A percentile compares a stretch with the other conserved stretches of the same genome.
phyloP scores from a whole-genome alignment of 192 early-diverging fungal genomes.

The Funneliformis geosporum region DNA sequence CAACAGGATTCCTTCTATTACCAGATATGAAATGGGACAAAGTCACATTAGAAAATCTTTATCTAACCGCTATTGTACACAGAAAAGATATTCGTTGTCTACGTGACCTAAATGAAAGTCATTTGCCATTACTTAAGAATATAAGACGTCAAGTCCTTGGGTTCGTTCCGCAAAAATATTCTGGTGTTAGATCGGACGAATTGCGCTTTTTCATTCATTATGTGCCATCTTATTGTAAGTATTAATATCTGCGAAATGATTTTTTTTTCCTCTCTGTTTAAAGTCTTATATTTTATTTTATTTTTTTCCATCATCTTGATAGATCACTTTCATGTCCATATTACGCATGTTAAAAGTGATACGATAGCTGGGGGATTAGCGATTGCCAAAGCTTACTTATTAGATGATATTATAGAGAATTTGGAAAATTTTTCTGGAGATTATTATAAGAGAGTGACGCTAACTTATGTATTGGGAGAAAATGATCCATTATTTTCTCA shows the following conservation, averaged over 20 bases:
- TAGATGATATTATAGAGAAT: constrained; percentile 71
- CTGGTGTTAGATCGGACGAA: constrained; percentile 55
- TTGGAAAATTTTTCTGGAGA: constrained; percentile 59
- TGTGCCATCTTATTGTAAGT: constrained; percentile 76
- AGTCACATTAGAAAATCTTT: constrained; percentile 58
- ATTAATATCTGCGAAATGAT: background rate
- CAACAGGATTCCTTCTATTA: constrained; percentile 70
- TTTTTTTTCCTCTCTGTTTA: background rate
- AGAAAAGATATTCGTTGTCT: constrained; percentile 59
- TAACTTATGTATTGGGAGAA: constrained; percentile 64
- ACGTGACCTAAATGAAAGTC: constrained; percentile 57
- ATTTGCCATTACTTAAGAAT: constrained; percentile 66
- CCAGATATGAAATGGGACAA: constrained; percentile 87
- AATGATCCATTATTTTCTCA: constrained; percentile 34
- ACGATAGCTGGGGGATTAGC: constrained; percentile 55
- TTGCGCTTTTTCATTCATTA: constrained; percentile 77
- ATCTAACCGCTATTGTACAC: constrained; percentile 64
- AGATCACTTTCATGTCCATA: constrained; percentile 79
- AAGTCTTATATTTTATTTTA: background rate
- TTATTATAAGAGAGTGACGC: constrained; percentile 65
- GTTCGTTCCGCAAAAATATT: constrained; percentile 48
- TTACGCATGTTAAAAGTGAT: constrained; percentile 64
- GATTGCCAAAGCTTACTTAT: constrained; percentile 67
- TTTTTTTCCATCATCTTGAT: too few species aligned
- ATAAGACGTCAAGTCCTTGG: constrained; percentile 52